Base-by-base conservation (phyloP, 306 rosid genomes). In the Herpetospermum pedunculosum region DNA sequence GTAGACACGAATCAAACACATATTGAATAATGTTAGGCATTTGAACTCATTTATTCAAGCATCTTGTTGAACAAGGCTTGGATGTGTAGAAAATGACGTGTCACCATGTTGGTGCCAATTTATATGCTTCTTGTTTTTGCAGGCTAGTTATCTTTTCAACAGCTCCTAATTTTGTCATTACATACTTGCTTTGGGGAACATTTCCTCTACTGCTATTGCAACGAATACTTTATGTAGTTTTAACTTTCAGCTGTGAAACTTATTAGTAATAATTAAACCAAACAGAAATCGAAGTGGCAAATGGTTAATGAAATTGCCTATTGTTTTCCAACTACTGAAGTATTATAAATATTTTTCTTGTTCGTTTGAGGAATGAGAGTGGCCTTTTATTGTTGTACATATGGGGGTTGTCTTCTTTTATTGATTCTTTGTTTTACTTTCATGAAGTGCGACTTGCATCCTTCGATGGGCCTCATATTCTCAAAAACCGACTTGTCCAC, bases 401-500 rank as follows among this genome's bases (percentile, higher is more conserved):
- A 12, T 11, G 64, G 18, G 25, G 11, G 25, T 70, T 47, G 9
- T 52, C 8, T 73, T 5, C 74, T 54, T 70, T 25, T 62, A 19
- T 28, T 65, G 19, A 76, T 23, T 64, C 63, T 28, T 18, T 28
- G 28, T 58, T 5, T 53, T 76, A 79, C 21, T 62, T 75, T 60
- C 83, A 55, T 83, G 79, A 65, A 95, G 97, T 72, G 92, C 85
- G 74, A 91, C 87, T 25, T 95, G 99, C 85, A 95, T 95, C 72
- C 99, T 94, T 77, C 96, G 73, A 4, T 94, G 99, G 99, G 96
- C 89, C 70, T 85, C 97, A 0, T 89, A 91, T 76, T 77, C 68
- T n/a, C 75, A 83, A 60, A 87, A 84, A 28, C 87, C 89, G 69
- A 87, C 85, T 0, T 94, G 99, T 68, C 99, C 99, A 52, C 99